Conservation (phyloP, 495 filamentous ascomycete genomes). For the Penicillium silybi region DNA sequence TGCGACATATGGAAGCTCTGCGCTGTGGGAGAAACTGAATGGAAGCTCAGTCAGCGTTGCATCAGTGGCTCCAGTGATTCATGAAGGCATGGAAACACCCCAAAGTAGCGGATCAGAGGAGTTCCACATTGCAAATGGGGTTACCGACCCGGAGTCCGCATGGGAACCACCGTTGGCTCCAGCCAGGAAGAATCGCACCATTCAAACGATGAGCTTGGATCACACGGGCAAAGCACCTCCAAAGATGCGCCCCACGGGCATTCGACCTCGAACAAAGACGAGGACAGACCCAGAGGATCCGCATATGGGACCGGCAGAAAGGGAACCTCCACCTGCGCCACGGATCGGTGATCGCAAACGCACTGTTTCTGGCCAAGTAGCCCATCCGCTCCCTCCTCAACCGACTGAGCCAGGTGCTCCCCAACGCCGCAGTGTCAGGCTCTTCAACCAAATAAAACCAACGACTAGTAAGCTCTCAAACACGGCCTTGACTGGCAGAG, state of each 20-base stretch:
- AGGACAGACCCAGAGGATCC: constrained; percentile 49
- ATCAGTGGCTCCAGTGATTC: constrained; percentile 27
- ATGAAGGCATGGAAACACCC: constrained; percentile 43
- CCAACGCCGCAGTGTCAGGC: constrained; percentile 72
- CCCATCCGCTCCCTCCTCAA: constrained; percentile 53
- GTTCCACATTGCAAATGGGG: constrained; percentile 35
- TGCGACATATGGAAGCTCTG: constrained; percentile 45
- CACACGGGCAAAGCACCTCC: constrained; percentile 57
- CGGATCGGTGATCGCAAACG: constrained; percentile 65
- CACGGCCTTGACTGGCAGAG: constrained; percentile 50
- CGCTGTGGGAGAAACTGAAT: constrained; percentile 56
- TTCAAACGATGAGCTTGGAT: constrained; percentile 50
- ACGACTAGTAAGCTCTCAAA: constrained; percentile 52
- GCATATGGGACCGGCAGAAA: constrained; percentile 31
- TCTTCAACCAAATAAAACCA: constrained; percentile 68
- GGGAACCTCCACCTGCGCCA: constrained; percentile 32
- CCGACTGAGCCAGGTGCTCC: constrained; percentile 61
- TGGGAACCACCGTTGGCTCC: constrained; percentile 70
- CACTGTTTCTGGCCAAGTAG: constrained; percentile 77
- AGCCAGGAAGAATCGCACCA: constrained; percentile 54
- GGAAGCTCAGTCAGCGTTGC: constrained; percentile 42
- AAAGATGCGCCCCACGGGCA: constrained; percentile 56
- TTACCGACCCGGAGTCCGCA: constrained; percentile 21
- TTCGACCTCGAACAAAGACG: constrained; percentile 45
- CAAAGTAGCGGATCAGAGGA: constrained; percentile 45